Evolutionary conservation across 768 basidiomycete genomes (phyloP).

Genomic region (Mycena alexandri): DNA sequence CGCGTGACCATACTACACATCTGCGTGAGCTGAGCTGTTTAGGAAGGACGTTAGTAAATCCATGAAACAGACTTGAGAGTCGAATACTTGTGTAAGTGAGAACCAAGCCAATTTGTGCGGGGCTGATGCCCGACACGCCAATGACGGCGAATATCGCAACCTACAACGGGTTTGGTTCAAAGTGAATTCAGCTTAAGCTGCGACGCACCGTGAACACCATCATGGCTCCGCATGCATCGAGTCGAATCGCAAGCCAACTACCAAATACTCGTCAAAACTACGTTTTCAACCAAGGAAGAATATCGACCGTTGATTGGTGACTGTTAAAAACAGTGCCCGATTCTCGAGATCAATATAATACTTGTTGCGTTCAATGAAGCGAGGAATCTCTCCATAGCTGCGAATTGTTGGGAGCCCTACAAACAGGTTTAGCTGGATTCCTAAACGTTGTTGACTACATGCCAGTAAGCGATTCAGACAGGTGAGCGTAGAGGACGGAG

Average conservation of each 20-base stretch:
- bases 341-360: slow-evolving; percentile 81
- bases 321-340: slow-evolving; percentile 74
- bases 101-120: slow-evolving; percentile 79
- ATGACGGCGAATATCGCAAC: slow-evolving; percentile 76
- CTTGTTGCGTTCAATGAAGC: slow-evolving; percentile 76
- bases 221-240: slow-evolving; percentile 77
- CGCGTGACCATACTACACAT: slow-evolving; percentile 66
- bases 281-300: not conserved
- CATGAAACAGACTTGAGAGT: not conserved
- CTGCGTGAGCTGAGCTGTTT: slow-evolving; percentile 63
- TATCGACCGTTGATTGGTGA: slow-evolving; percentile 72
- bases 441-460: not conserved
- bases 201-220: slow-evolving; percentile 64
- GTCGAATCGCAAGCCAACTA: slow-evolving; percentile 78
- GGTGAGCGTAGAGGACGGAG: slow-evolving; percentile 81
- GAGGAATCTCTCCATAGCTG: slow-evolving; percentile 73
- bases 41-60: slow-evolving; percentile 14
- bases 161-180: slow-evolving; percentile 43
- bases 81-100: slow-evolving; percentile 73
- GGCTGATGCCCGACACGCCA: slow-evolving; percentile 66
- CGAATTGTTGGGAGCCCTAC: slow-evolving; percentile 74
- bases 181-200: not conserved
- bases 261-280: not conserved
- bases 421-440: slow-evolving; percentile 5
- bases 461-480: slow-evolving; percentile 82